Percentiles rank a stretch among this genome's conserved stretches.
phyloP scores from a whole-genome alignment of 306 rosid genomes.

The Ammopiptanthus mongolicus region DNA sequence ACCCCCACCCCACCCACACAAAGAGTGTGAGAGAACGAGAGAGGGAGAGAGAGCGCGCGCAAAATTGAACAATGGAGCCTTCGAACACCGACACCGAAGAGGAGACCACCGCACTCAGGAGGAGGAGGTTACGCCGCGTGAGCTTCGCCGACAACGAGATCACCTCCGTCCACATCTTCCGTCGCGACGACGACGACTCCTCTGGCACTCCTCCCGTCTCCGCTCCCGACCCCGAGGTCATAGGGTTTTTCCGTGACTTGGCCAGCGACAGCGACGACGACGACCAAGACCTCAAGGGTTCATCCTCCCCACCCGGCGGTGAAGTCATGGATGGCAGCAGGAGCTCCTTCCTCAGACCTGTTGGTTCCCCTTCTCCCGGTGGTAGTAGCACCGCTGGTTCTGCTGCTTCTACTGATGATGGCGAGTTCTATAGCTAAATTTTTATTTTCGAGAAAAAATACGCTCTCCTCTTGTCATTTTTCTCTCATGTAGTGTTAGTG shows the following conservation, averaged over 20 bases:
- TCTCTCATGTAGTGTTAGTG: no score
- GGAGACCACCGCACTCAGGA: conserved; percentile 38
- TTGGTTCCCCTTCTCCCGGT: conserved; percentile 37
- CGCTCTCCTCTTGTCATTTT: no score
- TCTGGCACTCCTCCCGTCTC: conserved; percentile 50
- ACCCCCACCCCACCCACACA: no score
- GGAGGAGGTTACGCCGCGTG: conserved; percentile 76
- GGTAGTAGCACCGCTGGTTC: conserved; percentile 31
- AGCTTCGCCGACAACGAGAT: conserved; percentile 95
- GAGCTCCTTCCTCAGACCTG: conserved; percentile 29
- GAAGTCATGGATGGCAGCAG: conserved; percentile 18
- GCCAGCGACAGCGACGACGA: conserved; percentile 54
- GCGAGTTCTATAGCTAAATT: neutral
- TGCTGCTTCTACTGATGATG: conserved; percentile 20
- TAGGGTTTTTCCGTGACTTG: conserved; percentile 57
- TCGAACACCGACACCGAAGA: conserved; percentile 54
- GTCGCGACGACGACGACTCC: conserved; percentile 62
- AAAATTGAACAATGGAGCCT: conserved; percentile 36
- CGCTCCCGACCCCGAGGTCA: conserved; percentile 8
- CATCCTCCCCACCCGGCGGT: neutral
- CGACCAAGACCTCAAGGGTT: conserved; percentile 18
- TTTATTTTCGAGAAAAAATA: no score
- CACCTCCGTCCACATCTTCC: conserved; percentile 87
- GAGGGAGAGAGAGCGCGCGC: neutral
- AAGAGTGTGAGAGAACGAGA: no score